phyloP scores from a whole-genome alignment of 2,329 filamentous ascomycete genomes.

The Penicillium sp. region DNA sequence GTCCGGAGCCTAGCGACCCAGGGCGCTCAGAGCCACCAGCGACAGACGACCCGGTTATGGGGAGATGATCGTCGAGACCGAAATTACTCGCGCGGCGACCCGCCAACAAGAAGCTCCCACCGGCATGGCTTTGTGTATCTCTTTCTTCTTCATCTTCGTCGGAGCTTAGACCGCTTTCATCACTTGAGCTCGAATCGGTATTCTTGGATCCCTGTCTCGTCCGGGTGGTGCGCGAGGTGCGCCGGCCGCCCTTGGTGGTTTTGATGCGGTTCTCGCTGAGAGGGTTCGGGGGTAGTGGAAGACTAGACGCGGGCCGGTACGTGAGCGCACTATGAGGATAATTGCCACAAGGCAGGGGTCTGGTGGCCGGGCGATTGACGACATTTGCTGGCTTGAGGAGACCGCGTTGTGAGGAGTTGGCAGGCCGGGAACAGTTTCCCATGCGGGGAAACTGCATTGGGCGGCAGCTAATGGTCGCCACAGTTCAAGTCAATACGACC shows the following conservation, averaged over 20 bases:
- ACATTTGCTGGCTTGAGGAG: constrained; percentile 35
- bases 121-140: constrained; percentile 19
- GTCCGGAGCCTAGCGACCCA: constrained; percentile 35
- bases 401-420: constrained; percentile 13
- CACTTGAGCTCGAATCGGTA: constrained; percentile 41
- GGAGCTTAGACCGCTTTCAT: constrained; percentile 37
- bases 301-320: constrained; percentile 75
- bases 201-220: constrained; percentile 30
- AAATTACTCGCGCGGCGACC: constrained; percentile 34
- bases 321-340: constrained; percentile 69
- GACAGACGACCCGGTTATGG: constrained; percentile 27
- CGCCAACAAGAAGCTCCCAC: constrained; percentile 22
- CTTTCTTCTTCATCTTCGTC: constrained; percentile 41
- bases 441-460: constrained; percentile 16
- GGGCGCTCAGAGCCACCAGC: constrained; percentile 31
- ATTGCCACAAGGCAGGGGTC: constrained; percentile 63
- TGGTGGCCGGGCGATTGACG: constrained; percentile 46
- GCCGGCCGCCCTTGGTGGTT: constrained; percentile 32
- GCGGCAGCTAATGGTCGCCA: constrained; percentile 4
- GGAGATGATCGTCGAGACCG: constrained; percentile 31
- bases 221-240: constrained; percentile 33
- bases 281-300: constrained; percentile 74
- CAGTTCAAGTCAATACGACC: background rate
- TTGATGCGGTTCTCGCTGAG: constrained; percentile 40
- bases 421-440: constrained; percentile 21